Conservation (phyloP, 2,329 filamentous ascomycete species). For the Alternaria gansuensis region DNA sequence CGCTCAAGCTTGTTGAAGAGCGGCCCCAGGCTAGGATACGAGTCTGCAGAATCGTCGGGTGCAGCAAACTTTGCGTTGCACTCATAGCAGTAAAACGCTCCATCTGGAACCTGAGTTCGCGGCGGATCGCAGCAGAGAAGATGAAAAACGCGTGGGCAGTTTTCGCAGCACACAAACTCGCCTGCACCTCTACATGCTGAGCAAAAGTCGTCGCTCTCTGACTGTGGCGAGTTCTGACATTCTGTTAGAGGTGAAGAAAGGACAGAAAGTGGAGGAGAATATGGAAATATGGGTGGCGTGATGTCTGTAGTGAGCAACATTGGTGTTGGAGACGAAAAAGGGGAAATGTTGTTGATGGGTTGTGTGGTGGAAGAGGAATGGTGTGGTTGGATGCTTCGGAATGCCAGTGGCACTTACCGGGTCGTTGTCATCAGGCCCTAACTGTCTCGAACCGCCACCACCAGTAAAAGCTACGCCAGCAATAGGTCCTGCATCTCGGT, state of each 20-base stretch:
- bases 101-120: constrained; percentile 46
- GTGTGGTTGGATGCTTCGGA: constrained; percentile 55
- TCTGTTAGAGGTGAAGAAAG: constrained; percentile 54
- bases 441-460: constrained; percentile 70
- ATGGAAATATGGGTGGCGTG: constrained; percentile 45
- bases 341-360: constrained; percentile 42
- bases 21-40: constrained; percentile 60
- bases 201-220: constrained; percentile 87
- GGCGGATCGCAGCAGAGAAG: constrained; percentile 87
- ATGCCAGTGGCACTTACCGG: constrained; percentile 60
- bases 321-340: constrained; percentile 42
- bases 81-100: constrained; percentile 77
- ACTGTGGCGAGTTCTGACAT: constrained; percentile 51
- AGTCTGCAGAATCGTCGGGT: constrained; percentile 40
- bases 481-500: constrained; percentile 70
- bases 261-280: constrained; percentile 48
- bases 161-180: constrained; percentile 91
- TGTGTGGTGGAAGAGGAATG: constrained; percentile 51
- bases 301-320: constrained; percentile 46
- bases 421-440: constrained; percentile 66
- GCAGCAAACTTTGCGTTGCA: constrained; percentile 38
- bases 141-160: constrained; percentile 89
- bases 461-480: constrained; percentile 68
- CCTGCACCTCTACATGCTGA: constrained; percentile 84
- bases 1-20: constrained; percentile 72